These are phyloP conservation scores for Curvularia spicifera DNA, from an alignment of 2,329 filamentous ascomycete species.

Conservation along the genomic window DNA sequence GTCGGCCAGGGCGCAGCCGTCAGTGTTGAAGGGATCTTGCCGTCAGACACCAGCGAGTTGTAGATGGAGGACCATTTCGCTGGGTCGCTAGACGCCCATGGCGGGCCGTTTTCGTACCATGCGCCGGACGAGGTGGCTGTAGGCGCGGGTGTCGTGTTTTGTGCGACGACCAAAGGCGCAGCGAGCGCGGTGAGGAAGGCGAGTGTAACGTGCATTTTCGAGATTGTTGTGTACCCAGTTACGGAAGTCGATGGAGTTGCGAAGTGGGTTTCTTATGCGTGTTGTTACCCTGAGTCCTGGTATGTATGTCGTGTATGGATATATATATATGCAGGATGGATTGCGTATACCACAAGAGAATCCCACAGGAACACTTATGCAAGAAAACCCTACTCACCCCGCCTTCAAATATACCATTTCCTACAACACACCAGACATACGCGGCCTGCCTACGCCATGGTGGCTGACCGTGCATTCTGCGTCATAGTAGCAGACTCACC, in stretches of 20 bases:
- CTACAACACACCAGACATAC: constrained; percentile 5
- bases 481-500: constrained; percentile 6
- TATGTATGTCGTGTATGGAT: too few relatives aligned
- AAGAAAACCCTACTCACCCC: too few relatives aligned
- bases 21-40: constrained; percentile 36
- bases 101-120: constrained; percentile 16
- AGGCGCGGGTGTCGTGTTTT: constrained; percentile 17
- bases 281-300: too few relatives aligned
- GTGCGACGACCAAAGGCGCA: constrained; percentile 13
- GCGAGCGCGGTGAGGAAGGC: constrained; percentile 11
- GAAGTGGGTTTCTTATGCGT: too few relatives aligned
- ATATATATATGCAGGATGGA: too few relatives aligned
- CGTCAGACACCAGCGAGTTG: constrained; percentile 32
- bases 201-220: constrained; percentile 4
- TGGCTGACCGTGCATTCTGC: constrained; percentile 3
- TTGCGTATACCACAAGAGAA: too few relatives aligned
- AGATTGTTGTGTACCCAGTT: too few relatives aligned
- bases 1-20: constrained; percentile 35
- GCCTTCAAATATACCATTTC: constrained; percentile 16
- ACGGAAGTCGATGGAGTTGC: too few relatives aligned
- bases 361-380: not conserved
- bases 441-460: constrained; percentile 12
- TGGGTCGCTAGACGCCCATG: constrained; percentile 32
- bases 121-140: constrained; percentile 12
- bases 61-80: constrained; percentile 36